phyloP scores from a whole-genome alignment of 257 asterid species.

The Apocynum venetum region DNA sequence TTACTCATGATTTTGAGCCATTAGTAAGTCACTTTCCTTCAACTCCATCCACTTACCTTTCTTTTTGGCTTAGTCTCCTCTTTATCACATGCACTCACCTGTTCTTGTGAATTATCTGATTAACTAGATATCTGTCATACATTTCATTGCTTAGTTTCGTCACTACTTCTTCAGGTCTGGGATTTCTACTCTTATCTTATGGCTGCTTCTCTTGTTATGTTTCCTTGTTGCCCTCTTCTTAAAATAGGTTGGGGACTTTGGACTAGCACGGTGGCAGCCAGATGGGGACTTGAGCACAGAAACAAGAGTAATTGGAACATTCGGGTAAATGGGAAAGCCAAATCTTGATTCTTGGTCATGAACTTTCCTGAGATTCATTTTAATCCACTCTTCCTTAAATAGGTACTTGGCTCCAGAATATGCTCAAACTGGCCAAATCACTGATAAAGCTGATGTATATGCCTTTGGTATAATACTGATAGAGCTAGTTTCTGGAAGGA shows the following conservation, averaged over 20 bases:
- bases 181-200: neutral
- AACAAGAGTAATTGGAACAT: slow-evolving; percentile 76
- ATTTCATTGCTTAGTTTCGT: neutral
- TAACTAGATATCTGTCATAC: neutral
- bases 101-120: neutral
- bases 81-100: neutral
- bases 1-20: slow-evolving; percentile 95
- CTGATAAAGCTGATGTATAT: slow-evolving; percentile 76
- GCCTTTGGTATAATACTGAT: slow-evolving; percentile 76
- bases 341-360: neutral
- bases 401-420: slow-evolving; percentile 88
- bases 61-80: neutral
- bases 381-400: neutral
- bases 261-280: slow-evolving; percentile 72
- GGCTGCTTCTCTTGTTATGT: neutral
- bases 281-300: slow-evolving; percentile 53
- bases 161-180: neutral
- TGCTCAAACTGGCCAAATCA: slow-evolving; percentile 76
- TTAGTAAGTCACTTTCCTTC: slow-evolving; percentile 36
- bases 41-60: neutral
- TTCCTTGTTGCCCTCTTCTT: neutral
- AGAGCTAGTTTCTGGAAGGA: slow-evolving; percentile 82
- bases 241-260: slow-evolving; percentile 88
- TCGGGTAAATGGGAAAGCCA: slow-evolving; percentile 37
- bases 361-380: neutral